Evolutionary conservation across 2,329 filamentous ascomycete species (phyloP), one percentile per base, ranked within the genome.

Genomic region (Madurella mycetomatis): DNA sequence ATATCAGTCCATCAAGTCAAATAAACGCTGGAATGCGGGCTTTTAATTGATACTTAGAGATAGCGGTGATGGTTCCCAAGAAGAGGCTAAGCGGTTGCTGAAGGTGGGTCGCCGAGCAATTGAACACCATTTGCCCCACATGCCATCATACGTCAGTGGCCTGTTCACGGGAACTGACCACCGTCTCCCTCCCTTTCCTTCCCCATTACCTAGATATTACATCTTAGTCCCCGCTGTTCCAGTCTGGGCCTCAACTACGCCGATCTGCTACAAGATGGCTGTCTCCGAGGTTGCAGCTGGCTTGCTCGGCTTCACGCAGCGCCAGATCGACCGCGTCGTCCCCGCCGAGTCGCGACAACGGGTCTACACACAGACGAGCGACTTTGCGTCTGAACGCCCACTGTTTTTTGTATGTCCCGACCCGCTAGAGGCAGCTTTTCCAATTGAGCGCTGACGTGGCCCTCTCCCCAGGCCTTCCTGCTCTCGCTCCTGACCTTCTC

Each of bases 321-420:
- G 69, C 54, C 74, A 75, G 51, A 62, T 79, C 50, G 72, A 82
- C 64, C 73, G 75, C 59, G 64, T 78, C 62, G 74, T 90, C 42
- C 79, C 83, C 43, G 84, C 86, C 0, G 73, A 81, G 37, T 79
- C 80, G 55, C 79, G 87, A 47, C 76, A 82, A 58, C 74, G 76
- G 53, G 75, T 81, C 41, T 77, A 84, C 61, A 73, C 79, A 15
- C 75, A 73, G 43, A 69, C 81, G 30, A 73, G 76, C 37, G 66
- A 72, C 5, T 86, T 88, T 64, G 82, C 85, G 15, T 70, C 77
- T 5, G 73, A 78, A 47, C 85, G 86, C 53, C 90, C 90, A 2
- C 73, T 90, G 58, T 73, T 91, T 42, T 84, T 87, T 52, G 87
- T 90, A 75, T 18, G 84, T 69, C 7, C 40, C 34, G 15, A 7